Percentiles rank a stretch among this genome's conserved stretches.
Conservation (phyloP, 768 basidiomycete species). For the Pleurotus platypus region DNA sequence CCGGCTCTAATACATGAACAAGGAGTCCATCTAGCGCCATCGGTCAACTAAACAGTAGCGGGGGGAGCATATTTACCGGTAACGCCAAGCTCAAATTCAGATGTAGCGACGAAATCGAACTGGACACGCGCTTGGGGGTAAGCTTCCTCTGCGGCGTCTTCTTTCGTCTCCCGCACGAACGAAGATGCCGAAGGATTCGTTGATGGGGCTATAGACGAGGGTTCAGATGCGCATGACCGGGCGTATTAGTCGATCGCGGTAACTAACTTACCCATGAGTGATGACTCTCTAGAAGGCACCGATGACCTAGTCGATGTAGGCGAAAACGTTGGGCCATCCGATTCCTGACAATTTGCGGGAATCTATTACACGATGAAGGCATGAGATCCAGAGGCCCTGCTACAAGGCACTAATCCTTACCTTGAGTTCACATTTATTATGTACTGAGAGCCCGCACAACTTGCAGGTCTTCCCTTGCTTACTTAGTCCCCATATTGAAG, state of each 20-base stretch:
- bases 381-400: neutral
- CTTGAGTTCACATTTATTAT: constrained; percentile 85
- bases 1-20: constrained; percentile 71
- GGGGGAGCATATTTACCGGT: constrained; percentile 35
- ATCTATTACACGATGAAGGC: constrained; percentile 40
- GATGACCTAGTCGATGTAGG: constrained; percentile 16
- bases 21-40: constrained; percentile 49
- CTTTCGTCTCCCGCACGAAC: constrained; percentile 39
- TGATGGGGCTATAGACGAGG: constrained; percentile 7
- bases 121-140: constrained; percentile 57
- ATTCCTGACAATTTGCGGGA: constrained; percentile 63
- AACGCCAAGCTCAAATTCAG: constrained; percentile 73
- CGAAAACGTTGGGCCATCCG: constrained; percentile 19
- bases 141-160: constrained; percentile 37
- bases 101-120: constrained; percentile 73
- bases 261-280: neutral
- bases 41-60: constrained; percentile 6
- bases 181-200: constrained; percentile 51
- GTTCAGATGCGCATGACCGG: too few species aligned
- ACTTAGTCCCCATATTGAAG: constrained; percentile 83
- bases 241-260: too few species aligned
- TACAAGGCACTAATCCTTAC: constrained; percentile 28
- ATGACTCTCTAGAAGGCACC: constrained; percentile 17
- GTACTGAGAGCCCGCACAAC: constrained; percentile 73
- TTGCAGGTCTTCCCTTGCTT: constrained; percentile 87